Percentiles rank a stretch among this genome's conserved stretches.
Evolutionary conservation across 345 rosid species (phyloP).

Genomic region (Populus davidiana): DNA sequence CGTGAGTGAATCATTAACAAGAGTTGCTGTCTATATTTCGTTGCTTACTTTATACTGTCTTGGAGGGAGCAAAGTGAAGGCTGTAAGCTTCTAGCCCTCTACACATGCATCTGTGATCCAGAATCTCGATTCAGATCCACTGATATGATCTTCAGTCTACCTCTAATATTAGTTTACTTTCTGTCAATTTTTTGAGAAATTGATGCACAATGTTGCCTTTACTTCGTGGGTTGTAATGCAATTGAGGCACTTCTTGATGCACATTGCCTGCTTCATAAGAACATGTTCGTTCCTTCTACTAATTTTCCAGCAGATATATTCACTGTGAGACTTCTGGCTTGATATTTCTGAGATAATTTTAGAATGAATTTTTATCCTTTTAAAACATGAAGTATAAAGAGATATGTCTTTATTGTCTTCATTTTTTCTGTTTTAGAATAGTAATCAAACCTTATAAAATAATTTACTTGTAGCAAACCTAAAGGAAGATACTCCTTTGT

Average conservation of each 20-base stretch:
- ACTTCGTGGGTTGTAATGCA: background rate
- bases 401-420: too few species aligned
- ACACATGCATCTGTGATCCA: background rate
- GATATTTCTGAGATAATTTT: too few species aligned
- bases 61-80: slow-evolving; percentile 96
- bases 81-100: slow-evolving; percentile 50
- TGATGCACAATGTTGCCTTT: background rate
- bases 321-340: background rate
- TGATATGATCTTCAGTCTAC: background rate
- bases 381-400: too few species aligned
- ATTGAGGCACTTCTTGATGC: background rate
- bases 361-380: too few species aligned
- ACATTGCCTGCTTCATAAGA: background rate
- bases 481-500: background rate
- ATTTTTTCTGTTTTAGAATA: too few species aligned
- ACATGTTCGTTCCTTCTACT: background rate
- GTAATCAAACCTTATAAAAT: too few species aligned
- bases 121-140: background rate
- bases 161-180: background rate
- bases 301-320: background rate
- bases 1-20: slow-evolving; percentile 79
- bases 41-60: slow-evolving; percentile 78
- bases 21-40: slow-evolving; percentile 87
- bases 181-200: background rate
- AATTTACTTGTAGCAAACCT: background rate